Percentiles rank a stretch among this genome's conserved stretches.
phyloP scores from a whole-genome alignment of 1,139 yeast species.

The Suhomyces terraborum region DNA sequence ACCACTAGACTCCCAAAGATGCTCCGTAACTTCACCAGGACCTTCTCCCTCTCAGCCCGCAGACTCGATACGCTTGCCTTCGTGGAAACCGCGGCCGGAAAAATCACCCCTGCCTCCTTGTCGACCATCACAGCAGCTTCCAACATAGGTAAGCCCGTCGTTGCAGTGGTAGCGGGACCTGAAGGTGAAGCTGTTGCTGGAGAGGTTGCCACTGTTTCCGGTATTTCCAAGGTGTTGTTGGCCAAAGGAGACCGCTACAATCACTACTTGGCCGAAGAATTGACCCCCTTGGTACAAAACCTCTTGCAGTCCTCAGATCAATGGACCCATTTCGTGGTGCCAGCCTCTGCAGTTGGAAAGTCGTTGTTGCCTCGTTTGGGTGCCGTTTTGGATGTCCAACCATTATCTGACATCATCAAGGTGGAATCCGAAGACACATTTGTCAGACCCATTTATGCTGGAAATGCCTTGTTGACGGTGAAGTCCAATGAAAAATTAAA shows the following conservation, averaged over 20 bases:
- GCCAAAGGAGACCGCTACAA: slow-evolving; percentile 52
- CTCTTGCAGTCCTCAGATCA: slow-evolving; percentile 44
- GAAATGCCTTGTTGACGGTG: slow-evolving; percentile 87
- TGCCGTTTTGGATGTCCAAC: slow-evolving; percentile 84
- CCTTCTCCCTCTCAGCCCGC: slow-evolving; percentile 30
- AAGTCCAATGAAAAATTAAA: slow-evolving; percentile 66
- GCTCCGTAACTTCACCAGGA: slow-evolving; percentile 29
- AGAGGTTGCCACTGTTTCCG: slow-evolving; percentile 41
- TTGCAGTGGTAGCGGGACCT: slow-evolving; percentile 62
- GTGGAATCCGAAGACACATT: slow-evolving; percentile 71
- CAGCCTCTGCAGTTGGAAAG: slow-evolving; percentile 87
- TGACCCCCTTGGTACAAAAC: slow-evolving; percentile 58
- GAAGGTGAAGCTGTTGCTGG: slow-evolving; percentile 44
- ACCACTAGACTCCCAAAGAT: slow-evolving; percentile 12
- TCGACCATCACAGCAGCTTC: slow-evolving; percentile 68
- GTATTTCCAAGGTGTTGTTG: slow-evolving; percentile 50
- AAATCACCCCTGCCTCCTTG: slow-evolving; percentile 66
- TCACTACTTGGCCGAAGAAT: slow-evolving; percentile 65
- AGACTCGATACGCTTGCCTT: slow-evolving; percentile 64
- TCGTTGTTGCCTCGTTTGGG: slow-evolving; percentile 84
- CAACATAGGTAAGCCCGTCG: slow-evolving; percentile 62
- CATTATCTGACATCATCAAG: slow-evolving; percentile 76
- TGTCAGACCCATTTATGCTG: slow-evolving; percentile 94
- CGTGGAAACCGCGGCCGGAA: slow-evolving; percentile 60
- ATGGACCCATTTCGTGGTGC: slow-evolving; percentile 72